phyloP scores from a whole-genome alignment of 306 rosid genomes.

The Quercus mongolica region DNA sequence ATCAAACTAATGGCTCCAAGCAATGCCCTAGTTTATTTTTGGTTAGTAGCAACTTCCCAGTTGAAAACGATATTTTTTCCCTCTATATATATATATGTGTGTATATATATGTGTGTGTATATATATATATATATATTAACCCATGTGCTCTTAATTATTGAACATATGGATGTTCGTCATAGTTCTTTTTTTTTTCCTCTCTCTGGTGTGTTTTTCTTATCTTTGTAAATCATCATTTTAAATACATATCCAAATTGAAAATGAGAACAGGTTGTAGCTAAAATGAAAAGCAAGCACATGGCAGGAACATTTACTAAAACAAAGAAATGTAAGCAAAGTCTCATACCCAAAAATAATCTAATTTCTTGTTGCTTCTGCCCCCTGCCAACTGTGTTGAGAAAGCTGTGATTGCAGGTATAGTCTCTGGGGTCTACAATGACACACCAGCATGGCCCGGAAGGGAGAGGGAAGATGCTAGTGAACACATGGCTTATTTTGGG shows the following conservation, averaged over 20 bases:
- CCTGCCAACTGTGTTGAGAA: constrained; percentile 16
- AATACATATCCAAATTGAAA: constrained; percentile 15
- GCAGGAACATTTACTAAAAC: constrained; percentile 85
- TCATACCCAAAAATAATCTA: not conserved
- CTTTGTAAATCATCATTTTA: constrained; percentile 1
- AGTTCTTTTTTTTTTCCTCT: not conserved
- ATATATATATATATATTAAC: not conserved
- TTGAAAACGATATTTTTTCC: too few relatives aligned
- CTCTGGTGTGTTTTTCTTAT: not conserved
- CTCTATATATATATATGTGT: not conserved
- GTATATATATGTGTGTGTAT: not conserved
- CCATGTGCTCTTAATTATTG: not conserved
- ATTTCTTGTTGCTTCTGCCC: constrained; percentile 12
- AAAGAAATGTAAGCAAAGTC: constrained; percentile 76
- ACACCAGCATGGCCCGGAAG: constrained; percentile 74
- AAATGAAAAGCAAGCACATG: constrained; percentile 91
- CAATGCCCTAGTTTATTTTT: not conserved
- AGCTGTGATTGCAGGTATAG: constrained; percentile 63
- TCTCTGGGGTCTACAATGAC: constrained; percentile 63
- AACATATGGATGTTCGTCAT: not conserved
- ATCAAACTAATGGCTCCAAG: constrained; percentile 8
- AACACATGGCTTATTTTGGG: constrained; percentile 71
- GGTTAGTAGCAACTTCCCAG: too few relatives aligned
- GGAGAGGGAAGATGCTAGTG: constrained; percentile 44
- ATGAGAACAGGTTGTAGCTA: constrained; percentile 74